phyloP scores from a whole-genome alignment of 108 stramenopile species.

The Skeletonema costatum region DNA sequence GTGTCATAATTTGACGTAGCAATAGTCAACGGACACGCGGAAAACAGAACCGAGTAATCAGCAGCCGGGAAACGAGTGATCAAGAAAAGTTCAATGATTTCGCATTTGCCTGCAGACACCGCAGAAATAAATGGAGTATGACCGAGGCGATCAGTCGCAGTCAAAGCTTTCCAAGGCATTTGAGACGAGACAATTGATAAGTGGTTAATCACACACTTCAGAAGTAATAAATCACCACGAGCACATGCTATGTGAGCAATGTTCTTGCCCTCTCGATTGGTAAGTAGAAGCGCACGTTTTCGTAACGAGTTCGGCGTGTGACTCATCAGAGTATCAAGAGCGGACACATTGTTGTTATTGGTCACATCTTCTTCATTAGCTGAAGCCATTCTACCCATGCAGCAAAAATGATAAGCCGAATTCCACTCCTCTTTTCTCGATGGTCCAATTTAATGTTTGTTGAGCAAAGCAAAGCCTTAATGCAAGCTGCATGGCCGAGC shows the following conservation, averaged over 20 bases:
- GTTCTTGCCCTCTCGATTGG: constrained; percentile 55
- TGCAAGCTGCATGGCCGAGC: constrained; percentile 55
- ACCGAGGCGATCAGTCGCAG: constrained; percentile 40
- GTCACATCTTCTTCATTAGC: constrained; percentile 1
- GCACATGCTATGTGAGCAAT: constrained; percentile 68
- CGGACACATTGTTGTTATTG: neutral
- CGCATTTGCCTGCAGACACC: constrained; percentile 55
- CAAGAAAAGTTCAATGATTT: constrained; percentile 63
- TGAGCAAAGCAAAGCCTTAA: constrained; percentile 49
- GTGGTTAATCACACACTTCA: constrained; percentile 51
- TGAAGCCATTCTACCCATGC: constrained; percentile 6
- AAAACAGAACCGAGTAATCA: constrained; percentile 28
- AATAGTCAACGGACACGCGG: constrained; percentile 58
- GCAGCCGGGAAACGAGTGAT: constrained; percentile 42
- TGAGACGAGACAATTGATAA: neutral
- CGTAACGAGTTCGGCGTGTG: constrained; percentile 32
- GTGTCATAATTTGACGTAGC: constrained; percentile 53
- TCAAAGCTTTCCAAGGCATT: constrained; percentile 48
- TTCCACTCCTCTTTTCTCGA: constrained; percentile 32
- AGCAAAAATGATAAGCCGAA: constrained; percentile 43
- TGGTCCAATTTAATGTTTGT: constrained; percentile 22
- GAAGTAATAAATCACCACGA: constrained; percentile 46
- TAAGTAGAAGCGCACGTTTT: constrained; percentile 39
- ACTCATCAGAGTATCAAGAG: constrained; percentile 19
- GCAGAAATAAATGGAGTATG: constrained; percentile 69